phyloP scores from a whole-genome alignment of 345 rosid species.

The Toxicodendron radicans region DNA sequence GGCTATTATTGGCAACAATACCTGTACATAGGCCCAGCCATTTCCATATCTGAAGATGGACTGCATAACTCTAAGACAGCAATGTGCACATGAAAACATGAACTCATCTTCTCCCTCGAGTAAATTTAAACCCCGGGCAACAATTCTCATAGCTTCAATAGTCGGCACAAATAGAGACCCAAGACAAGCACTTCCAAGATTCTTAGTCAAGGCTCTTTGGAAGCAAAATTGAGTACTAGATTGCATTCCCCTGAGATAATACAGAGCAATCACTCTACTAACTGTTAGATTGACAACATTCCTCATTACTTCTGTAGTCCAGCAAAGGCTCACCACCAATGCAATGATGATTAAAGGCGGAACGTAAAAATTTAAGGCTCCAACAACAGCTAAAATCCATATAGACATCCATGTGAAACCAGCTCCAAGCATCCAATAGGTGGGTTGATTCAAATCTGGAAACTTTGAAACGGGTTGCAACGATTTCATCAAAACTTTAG shows the following conservation, averaged over 20 bases:
- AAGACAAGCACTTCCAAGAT: slow-evolving; percentile 94
- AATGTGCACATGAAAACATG: slow-evolving; percentile 98
- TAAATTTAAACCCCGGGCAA: slow-evolving; percentile 83
- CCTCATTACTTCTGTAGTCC: slow-evolving; percentile 97
- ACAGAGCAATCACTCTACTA: slow-evolving; percentile 69
- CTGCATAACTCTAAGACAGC: slow-evolving; percentile 82
- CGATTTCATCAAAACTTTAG: slow-evolving; percentile 56
- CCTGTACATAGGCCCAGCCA: slow-evolving; percentile 99
- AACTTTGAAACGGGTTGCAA: slow-evolving; percentile 78
- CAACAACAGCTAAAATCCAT: slow-evolving; percentile 87
- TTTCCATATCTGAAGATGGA: slow-evolving; percentile 79
- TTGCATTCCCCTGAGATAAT: slow-evolving; percentile 90
- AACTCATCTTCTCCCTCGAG: slow-evolving; percentile 98
- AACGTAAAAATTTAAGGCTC: slow-evolving; percentile 70
- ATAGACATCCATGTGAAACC: slow-evolving; percentile 98
- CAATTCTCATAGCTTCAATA: slow-evolving; percentile 81
- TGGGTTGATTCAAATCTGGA: slow-evolving; percentile 69
- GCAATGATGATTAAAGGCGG: slow-evolving; percentile 58
- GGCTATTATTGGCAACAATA: slow-evolving; percentile 19
- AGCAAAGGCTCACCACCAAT: slow-evolving; percentile 60
- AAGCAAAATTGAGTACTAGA: slow-evolving; percentile 79
- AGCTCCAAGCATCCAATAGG: slow-evolving; percentile 73
- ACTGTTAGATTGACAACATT: slow-evolving; percentile 84
- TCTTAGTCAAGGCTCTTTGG: slow-evolving; percentile 78
- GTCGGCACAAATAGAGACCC: slow-evolving; percentile 92